These are phyloP conservation scores for Hebeloma cylindrosporum DNA, from an alignment of 768 basidiomycete genomes.

Conservation along the genomic window DNA sequence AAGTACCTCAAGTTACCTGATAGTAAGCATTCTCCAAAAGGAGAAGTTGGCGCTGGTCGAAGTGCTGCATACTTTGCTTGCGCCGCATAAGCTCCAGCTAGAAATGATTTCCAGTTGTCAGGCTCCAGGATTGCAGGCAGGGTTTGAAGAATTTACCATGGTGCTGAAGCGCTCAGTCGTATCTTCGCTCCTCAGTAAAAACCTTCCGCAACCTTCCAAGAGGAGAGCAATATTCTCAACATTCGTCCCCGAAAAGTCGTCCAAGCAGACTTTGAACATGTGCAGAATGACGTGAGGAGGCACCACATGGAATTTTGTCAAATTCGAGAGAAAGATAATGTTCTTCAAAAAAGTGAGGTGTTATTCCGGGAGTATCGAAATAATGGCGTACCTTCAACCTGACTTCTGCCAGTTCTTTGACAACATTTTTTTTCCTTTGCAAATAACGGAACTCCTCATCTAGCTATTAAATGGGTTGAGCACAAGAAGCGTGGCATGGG, in stretches of 20 bases:
- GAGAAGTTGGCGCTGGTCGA: conserved; percentile 87
- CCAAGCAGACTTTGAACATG: conserved; percentile 95
- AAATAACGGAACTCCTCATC: conserved; percentile 97
- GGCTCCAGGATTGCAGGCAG: too few species aligned
- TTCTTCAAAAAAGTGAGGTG: conserved; percentile 54
- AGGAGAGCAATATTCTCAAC: conserved; percentile 91
- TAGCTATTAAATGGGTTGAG: conserved; percentile 49
- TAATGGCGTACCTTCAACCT: conserved; percentile 67
- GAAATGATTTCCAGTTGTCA: too few species aligned
- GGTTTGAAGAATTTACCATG: conserved; percentile 59
- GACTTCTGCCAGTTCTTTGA: conserved; percentile 85
- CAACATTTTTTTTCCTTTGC: conserved; percentile 90
- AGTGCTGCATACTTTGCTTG: conserved; percentile 90
- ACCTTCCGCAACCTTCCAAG: conserved; percentile 92
- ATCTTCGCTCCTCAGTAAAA: conserved; percentile 82
- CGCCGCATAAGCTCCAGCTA: conserved; percentile 93
- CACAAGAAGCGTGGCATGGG: background rate
- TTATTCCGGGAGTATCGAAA: background rate
- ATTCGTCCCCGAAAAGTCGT: conserved; percentile 91
- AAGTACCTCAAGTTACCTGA: conserved; percentile 54
- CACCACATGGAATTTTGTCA: conserved; percentile 95
- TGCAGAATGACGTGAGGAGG: conserved; percentile 91
- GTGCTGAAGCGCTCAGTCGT: conserved; percentile 84
- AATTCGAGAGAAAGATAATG: conserved; percentile 79
- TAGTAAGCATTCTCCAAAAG: conserved; percentile 98